Evolutionary conservation across 495 filamentous ascomycete species (phyloP).

Genomic region (Tirmania nivea): DNA sequence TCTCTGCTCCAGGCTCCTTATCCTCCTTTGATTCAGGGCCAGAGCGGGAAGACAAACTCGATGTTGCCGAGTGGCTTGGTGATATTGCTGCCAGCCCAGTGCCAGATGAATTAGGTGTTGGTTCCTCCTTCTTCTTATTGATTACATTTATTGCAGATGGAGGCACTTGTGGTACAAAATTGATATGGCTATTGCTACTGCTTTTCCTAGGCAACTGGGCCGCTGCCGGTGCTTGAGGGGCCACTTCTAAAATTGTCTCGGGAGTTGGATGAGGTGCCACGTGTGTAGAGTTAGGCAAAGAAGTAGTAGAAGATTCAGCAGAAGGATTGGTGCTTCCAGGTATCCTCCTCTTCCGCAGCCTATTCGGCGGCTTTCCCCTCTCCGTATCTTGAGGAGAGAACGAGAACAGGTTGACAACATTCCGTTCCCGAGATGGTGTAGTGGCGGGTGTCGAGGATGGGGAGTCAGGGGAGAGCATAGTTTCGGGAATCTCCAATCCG

Average conservation of each 20-base stretch:
- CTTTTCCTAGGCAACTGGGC: background rate
- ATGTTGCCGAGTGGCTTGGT: slow-evolving; percentile 29
- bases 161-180: background rate
- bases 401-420: slow-evolving; percentile 43
- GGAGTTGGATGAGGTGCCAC: slow-evolving; percentile 23
- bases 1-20: too few relatives aligned
- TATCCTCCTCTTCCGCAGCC: slow-evolving; percentile 62
- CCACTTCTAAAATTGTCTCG: slow-evolving; percentile 19
- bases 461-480: background rate
- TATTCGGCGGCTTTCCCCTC: slow-evolving; percentile 52
- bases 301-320: slow-evolving; percentile 66
- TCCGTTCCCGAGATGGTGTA: slow-evolving; percentile 50
- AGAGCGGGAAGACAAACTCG: slow-evolving; percentile 14
- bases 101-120: slow-evolving; percentile 51
- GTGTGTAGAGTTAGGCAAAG: slow-evolving; percentile 29
- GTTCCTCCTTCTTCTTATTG: slow-evolving; percentile 44
- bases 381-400: slow-evolving; percentile 43
- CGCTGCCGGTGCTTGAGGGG: slow-evolving; percentile 3
- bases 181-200: slow-evolving; percentile 5
- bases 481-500: too few relatives aligned
- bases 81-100: slow-evolving; percentile 50
- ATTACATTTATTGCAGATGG: slow-evolving; percentile 25
- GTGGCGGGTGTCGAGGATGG: slow-evolving; percentile 24
- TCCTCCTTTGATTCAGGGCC: slow-evolving; percentile 31
- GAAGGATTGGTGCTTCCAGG: slow-evolving; percentile 54